A percentile compares a stretch with the other conserved stretches of the same genome.
Evolutionary conservation across 176 grass and related monocot species (phyloP).

Genomic region (Alopecurus myosuroides): DNA sequence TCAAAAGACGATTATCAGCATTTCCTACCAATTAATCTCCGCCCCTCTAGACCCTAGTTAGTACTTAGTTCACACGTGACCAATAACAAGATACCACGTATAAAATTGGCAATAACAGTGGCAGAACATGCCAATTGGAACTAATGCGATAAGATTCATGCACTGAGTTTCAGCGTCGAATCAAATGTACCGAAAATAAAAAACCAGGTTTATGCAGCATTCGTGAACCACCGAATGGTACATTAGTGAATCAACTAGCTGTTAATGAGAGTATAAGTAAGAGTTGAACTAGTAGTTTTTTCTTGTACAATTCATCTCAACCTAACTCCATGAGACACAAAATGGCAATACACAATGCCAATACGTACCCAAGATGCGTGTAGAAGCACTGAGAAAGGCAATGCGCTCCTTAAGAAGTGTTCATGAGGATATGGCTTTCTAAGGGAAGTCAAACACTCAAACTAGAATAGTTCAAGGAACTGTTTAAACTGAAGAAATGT

Average conservation of each 20-base stretch:
- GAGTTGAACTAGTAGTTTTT: not conserved
- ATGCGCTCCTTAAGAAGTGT: not conserved
- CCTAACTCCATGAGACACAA: not conserved
- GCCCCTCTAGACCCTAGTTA: no score
- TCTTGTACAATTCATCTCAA: not conserved
- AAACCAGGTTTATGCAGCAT: not conserved
- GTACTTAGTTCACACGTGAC: not conserved
- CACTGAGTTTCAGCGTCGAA: not conserved
- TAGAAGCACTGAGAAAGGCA: not conserved
- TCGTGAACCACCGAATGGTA: not conserved
- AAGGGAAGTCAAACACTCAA: not conserved
- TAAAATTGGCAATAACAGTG: not conserved
- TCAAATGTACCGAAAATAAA: not conserved
- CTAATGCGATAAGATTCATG: not conserved
- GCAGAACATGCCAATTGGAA: not conserved
- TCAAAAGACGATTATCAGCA: not conserved
- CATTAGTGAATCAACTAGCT: not conserved
- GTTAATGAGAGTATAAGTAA: not conserved
- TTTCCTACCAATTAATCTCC: no score
- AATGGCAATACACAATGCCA: not conserved
- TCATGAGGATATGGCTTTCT: not conserved
- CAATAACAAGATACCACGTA: not conserved
- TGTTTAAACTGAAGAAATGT: not conserved
- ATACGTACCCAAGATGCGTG: not conserved
- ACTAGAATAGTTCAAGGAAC: not conserved